Base-by-base conservation (phyloP, 148 eudicot genomes). In the Rhododendron griersonianum region DNA sequence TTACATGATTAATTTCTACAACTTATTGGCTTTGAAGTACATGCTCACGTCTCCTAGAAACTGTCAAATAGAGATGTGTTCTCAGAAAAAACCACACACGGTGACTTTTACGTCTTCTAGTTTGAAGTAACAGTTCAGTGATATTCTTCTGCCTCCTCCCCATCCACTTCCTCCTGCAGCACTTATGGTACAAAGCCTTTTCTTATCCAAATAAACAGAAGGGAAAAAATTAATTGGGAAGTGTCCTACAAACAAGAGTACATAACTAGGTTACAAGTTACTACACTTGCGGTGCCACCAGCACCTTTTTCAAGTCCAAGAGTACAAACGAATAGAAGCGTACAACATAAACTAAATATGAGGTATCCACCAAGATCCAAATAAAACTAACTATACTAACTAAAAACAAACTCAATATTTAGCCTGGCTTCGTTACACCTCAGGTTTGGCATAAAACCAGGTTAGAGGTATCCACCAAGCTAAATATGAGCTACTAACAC, bases 141-240 rank as follows among this genome's bases (percentile, higher is more conserved):
- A 33, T 87, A 94, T 88, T 90, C 98, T 91, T 88, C 98, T 96
- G 44, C 98, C 98, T 81, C 98, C 96, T 76, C 93, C 96, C 95
- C 98, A 92, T 80, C 98, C 98, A 83, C 89, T 35, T 91, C 77
- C 98, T 76, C 98, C 98, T 67, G 98, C 95, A 81, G 96, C 96
- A 88, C 95, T 95, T 85, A 95, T 90, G 44, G 85, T 88, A 78
- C 98, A 96, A 90, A 84, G 89, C 35, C 98, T 96, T 87, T 89
- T 91, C 98, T 1, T 95, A 87, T 87, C 84, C 86, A 57, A 76
- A 74, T 15, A 21, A 67, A 23, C 75, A 86, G 55, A 81, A 37
- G 63, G n/a, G 16, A 61, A 71, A 25, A 39, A 84, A 47, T 45
- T 7, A 21, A 53, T n/a, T 67, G 13, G 30, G 19, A 5, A 48